Percentiles rank a stretch among this genome's conserved stretches.
Evolutionary conservation across 371 early-diverging fungal species (phyloP).

Genomic region (Rhizopus delemar): DNA sequence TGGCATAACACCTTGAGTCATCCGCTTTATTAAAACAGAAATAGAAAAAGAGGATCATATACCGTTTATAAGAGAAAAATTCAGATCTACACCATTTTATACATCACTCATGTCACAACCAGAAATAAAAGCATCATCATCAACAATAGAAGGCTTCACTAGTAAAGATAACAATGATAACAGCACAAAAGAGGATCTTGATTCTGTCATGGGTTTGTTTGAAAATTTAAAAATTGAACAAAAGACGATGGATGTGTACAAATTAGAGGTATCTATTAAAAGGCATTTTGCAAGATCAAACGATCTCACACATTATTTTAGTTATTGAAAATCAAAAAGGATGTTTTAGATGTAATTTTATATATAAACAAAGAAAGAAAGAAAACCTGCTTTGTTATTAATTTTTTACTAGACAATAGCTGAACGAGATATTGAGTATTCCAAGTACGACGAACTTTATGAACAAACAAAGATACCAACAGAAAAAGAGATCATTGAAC

Average conservation of each 20-base stretch:
- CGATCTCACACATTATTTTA: background rate
- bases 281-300: background rate
- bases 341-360: too few relatives aligned
- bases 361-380: too few relatives aligned
- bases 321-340: too few relatives aligned
- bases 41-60: background rate
- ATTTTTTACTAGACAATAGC: too few relatives aligned
- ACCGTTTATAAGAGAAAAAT: background rate
- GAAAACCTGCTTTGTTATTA: too few relatives aligned
- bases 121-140: background rate
- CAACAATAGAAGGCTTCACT: background rate
- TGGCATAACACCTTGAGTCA: background rate
- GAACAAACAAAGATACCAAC: constrained; percentile 1
- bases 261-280: background rate
- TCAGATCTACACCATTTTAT: background rate
- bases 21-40: background rate
- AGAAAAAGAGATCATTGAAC: constrained; percentile 13
- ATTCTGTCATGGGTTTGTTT: background rate
- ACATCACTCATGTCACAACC: background rate
- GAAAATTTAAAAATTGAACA: background rate
- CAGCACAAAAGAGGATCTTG: background rate
- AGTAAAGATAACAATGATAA: background rate
- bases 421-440: background rate
- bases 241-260: background rate
- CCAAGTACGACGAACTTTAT: constrained; percentile 12